Evolutionary conservation across 2,329 filamentous ascomycete genomes (phyloP).

Genomic region (Taxawa tesnikishii): DNA sequence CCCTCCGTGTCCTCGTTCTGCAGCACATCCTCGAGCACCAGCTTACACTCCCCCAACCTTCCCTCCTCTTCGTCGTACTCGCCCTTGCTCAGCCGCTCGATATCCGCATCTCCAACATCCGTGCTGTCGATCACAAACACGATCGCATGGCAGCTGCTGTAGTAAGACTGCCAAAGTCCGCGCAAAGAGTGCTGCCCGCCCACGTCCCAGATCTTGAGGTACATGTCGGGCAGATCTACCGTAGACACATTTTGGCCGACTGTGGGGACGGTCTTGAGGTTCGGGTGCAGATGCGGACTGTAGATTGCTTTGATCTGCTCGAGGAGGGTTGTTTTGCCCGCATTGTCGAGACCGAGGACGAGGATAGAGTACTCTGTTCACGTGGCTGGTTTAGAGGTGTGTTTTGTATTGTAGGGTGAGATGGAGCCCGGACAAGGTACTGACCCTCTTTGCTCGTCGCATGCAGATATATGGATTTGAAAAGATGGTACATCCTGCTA

Average conservation of each 20-base stretch:
- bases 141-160: constrained; percentile 85
- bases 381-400: constrained; percentile 3
- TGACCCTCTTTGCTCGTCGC: constrained; percentile 93
- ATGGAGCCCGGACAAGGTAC: constrained; percentile 10
- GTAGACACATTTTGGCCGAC: constrained; percentile 95
- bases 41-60: constrained; percentile 73
- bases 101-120: constrained; percentile 74
- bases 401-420: not conserved
- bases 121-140: constrained; percentile 96
- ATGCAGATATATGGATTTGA: constrained; percentile 87
- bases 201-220: constrained; percentile 97
- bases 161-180: constrained; percentile 92
- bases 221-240: constrained; percentile 83
- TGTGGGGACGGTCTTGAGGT: constrained; percentile 80
- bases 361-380: constrained; percentile 84
- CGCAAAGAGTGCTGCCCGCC: constrained; percentile 84
- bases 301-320: constrained; percentile 91
- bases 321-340: constrained; percentile 95
- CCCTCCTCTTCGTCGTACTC: constrained; percentile 24
- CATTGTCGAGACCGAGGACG: constrained; percentile 93
- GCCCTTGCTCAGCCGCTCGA: constrained; percentile 35
- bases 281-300: constrained; percentile 50
- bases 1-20: constrained; percentile 80
- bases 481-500: constrained; percentile 78
- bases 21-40: constrained; percentile 82